phyloP scores from a whole-genome alignment of 176 grass and related monocot species.

The Alloteropsis semialata region DNA sequence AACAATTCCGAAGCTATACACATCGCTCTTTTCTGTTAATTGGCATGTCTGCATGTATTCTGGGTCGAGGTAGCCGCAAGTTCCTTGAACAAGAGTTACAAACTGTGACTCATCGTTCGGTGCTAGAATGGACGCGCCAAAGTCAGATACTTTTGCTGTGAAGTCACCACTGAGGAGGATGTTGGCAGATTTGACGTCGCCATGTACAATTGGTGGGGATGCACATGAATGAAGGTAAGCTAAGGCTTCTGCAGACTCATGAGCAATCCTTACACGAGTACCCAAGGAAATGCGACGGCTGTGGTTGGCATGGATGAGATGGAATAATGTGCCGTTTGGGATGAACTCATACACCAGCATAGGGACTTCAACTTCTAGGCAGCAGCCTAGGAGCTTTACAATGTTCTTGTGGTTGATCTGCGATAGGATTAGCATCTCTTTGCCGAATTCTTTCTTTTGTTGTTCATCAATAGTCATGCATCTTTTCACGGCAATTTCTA shows the following conservation, averaged over 20 bases:
- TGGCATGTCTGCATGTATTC: slow-evolving; percentile 2
- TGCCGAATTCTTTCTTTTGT: neutral
- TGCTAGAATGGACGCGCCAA: slow-evolving; percentile 1
- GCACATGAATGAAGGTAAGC: neutral
- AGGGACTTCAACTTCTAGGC: neutral
- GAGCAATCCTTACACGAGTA: neutral
- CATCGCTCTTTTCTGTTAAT: neutral
- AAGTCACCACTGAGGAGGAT: neutral
- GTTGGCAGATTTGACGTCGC: neutral
- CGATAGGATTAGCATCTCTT: neutral
- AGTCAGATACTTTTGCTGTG: neutral
- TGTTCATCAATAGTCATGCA: neutral
- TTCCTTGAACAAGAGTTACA: slow-evolving; percentile 6
- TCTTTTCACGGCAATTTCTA: neutral
- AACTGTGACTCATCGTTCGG: neutral
- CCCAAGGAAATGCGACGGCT: neutral
- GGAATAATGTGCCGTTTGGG: neutral
- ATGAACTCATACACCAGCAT: neutral
- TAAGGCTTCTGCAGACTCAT: neutral
- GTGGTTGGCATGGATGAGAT: neutral
- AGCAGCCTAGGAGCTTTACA: neutral
- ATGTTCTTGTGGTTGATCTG: neutral
- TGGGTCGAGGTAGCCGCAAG: neutral
- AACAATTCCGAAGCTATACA: neutral
- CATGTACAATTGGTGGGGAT: neutral